phyloP scores from a whole-genome alignment of 345 rosid genomes.

The Triadica sebifera region DNA sequence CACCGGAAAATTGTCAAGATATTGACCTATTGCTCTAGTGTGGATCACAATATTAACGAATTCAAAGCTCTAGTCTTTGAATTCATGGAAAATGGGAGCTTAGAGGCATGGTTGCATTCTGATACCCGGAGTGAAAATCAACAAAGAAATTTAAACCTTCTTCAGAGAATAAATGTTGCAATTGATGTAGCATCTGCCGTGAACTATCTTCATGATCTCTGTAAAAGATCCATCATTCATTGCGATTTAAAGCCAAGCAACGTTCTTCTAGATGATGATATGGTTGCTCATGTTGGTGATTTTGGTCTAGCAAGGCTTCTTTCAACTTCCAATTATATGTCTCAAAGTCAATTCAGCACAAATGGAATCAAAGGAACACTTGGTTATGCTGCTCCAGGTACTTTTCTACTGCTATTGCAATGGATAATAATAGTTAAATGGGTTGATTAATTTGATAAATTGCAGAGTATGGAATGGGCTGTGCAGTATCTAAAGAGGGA shows the following conservation, averaged over 20 bases:
- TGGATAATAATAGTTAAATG: neutral
- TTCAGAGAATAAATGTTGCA: slow-evolving; percentile 13
- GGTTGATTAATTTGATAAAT: neutral
- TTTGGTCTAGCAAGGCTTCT: slow-evolving; percentile 16
- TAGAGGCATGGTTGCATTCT: slow-evolving; percentile 22
- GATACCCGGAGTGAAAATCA: neutral
- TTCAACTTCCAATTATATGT: neutral
- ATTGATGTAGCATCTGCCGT: slow-evolving; percentile 19
- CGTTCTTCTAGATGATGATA: slow-evolving; percentile 17
- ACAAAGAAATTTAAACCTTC: neutral
- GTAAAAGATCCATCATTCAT: slow-evolving; percentile 15
- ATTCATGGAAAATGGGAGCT: slow-evolving; percentile 18
- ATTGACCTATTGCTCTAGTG: slow-evolving; percentile 11
- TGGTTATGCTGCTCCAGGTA: slow-evolving; percentile 28
- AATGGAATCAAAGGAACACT: slow-evolving; percentile 17
- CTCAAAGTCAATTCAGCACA: slow-evolving; percentile 7
- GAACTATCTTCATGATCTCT: slow-evolving; percentile 21
- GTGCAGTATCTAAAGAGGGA: neutral
- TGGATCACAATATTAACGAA: slow-evolving; percentile 17
- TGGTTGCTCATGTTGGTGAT: slow-evolving; percentile 14
- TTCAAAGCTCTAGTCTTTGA: slow-evolving; percentile 23
- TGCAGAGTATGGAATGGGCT: slow-evolving; percentile 19
- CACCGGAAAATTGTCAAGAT: slow-evolving; percentile 18
- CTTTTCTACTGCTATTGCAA: neutral
- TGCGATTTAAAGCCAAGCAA: slow-evolving; percentile 25